Evolutionary conservation across 2,329 filamentous ascomycete genomes (phyloP).

Genomic region (Raffaelea arxii): DNA sequence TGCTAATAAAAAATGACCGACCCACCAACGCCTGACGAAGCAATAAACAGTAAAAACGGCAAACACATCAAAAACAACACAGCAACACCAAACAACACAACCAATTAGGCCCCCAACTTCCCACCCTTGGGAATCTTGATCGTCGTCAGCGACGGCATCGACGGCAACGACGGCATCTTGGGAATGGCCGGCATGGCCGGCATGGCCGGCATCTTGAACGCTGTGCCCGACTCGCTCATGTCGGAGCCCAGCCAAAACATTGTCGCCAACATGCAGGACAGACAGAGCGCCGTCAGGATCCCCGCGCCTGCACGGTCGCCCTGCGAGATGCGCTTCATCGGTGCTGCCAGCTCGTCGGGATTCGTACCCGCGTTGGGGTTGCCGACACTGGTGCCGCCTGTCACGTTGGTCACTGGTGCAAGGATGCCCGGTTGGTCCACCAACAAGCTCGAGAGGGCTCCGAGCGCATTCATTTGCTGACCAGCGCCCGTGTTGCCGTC

Average conservation of each 20-base stretch:
- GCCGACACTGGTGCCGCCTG: constrained; percentile 30
- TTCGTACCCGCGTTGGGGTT: constrained; percentile 20
- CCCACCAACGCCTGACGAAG: too few relatives aligned
- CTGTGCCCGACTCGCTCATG: constrained; percentile 6
- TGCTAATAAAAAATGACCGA: too few relatives aligned
- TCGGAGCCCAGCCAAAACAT: constrained; percentile 20
- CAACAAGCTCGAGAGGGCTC: constrained; percentile 35
- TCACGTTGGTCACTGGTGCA: constrained; percentile 25
- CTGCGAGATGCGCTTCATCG: constrained; percentile 9
- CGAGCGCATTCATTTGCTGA: constrained; percentile 42
- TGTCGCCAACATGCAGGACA: constrained; percentile 31
- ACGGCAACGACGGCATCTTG: too few relatives aligned
- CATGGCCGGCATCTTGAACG: too few relatives aligned
- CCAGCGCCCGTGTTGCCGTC: constrained; percentile 37
- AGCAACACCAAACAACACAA: too few relatives aligned
- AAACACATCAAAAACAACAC: too few relatives aligned
- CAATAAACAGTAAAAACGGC: too few relatives aligned
- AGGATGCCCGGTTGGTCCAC: constrained; percentile 18
- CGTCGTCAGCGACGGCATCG: too few relatives aligned
- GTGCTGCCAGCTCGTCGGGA: constrained; percentile 8
- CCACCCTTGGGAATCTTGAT: too few relatives aligned
- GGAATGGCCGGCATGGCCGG: too few relatives aligned
- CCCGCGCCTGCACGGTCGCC: constrained; percentile 50
- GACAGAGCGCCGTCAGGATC: constrained; percentile 45
- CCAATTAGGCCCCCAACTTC: too few relatives aligned